Base-by-base conservation (phyloP, 345 rosid genomes). In the Gynandropsis gynandra region DNA sequence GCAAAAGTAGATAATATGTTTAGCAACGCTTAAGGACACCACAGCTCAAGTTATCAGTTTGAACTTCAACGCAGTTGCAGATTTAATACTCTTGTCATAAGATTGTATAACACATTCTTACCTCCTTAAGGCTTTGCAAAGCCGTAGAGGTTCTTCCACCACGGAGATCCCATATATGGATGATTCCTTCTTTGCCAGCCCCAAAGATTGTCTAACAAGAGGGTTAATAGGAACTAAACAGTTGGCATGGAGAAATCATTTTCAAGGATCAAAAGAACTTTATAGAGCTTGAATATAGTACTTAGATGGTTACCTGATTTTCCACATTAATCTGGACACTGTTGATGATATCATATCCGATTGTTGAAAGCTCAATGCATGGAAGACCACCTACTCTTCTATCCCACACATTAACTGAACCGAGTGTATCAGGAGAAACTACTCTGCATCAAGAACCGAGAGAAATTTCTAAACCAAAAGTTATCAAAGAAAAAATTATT, bases 111-210 rank as follows among this genome's bases (percentile, higher is more conserved):
- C 29, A 24, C 5, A 5, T 24, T 24, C 70, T 47, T 58, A 82
- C 97, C 80, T 79, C 88, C 64, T 72, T 78, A 56, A 70, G 74
- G 74, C 71, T 70, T 59, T 78, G 94, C 50, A 88, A 77, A 65
- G 74, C 81, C 54, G 73, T 54, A 68, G 90, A 70, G 50, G 59
- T 61, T 47, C 78, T 80, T 63, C 98, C 98, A 36, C 95, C 89
- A 46, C 98, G 87, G 54, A 92, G 79, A 78, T 92, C 97, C 97
- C 97, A 92, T 47, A 76, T 46, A 54, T 79, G 77, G 52, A 92
- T 71, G 44, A 51, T 68, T 61, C 97, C 98, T 56, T 64, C 51
- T 71, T 73, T 73, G 53, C 88, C 87, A 53, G 94, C 93, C 45
- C 85, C 95, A 57, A 85, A 78, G 58, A 92, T 69, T 45, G 70